Evolutionary conservation across 495 filamentous ascomycete genomes (phyloP), one percentile per base, ranked within the genome.

Genomic region (Penicillium dipodomyicola): DNA sequence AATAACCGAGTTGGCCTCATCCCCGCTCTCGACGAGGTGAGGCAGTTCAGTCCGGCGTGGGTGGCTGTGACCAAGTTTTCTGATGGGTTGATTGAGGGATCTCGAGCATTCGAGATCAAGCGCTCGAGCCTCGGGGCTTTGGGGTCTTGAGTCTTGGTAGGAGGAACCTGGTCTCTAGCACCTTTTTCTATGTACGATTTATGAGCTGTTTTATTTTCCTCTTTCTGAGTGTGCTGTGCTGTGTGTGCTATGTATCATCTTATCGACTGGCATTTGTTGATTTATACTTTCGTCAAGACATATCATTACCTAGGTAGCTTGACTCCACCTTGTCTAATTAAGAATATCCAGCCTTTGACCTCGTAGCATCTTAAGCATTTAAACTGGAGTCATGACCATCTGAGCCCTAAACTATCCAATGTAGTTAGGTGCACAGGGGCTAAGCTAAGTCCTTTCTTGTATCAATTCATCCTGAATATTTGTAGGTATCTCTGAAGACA

Each of bases 21-120:
- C 48, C 91, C 94, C 0, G 94, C 94, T 14, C 79, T 94, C 32
- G 89, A 94, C 61, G 94, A 98, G 72, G 82, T 87, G 19, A 73
- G 79, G 51, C 79, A 84, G 69, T 97, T 84, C 74, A 76, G 80
- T 55, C 94, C 94, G 1, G 72, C 69, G 2, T 98, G 94, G 94
- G 84, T 84, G 8, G 87, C 86, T 11, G 71, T 89, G 32, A 83
- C 82, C 19, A 96, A 96, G 71, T 64, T 82, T 52, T 73, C 78
- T 29, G 89, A 92, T 79, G 92, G 90, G 33, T 68, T 97, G 64
- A 89, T 95, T 23, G 90, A 96, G 69, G 91, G 87, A 27, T 77
- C 75, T 50, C 83, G 82, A 65, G 58, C 61, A 43, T 91, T 87
- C 69, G 71, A 74, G 37, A 62, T 87, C 50, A 51, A 52, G 40